Evolutionary conservation across 164 flowering plant genomes (phyloP).

Genomic region (Litsea cubeba): DNA sequence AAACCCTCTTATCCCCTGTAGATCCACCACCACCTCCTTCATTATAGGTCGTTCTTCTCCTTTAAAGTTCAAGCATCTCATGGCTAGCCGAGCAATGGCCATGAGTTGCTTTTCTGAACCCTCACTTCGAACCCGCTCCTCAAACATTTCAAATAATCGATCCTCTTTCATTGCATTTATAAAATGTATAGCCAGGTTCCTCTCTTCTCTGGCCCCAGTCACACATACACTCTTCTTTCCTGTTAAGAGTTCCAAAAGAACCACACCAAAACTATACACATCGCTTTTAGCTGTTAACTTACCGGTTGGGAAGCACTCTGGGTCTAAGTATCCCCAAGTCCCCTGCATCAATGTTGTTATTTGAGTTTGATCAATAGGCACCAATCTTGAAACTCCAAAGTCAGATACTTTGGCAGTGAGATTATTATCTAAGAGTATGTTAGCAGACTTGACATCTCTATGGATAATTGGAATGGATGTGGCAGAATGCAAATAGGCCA

Average conservation of each 20-base stretch:
- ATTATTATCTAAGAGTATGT: slow-evolving; percentile 31
- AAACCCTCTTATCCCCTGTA: not conserved
- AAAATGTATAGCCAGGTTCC: not conserved
- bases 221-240: not conserved
- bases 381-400: slow-evolving; percentile 6
- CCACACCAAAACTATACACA: slow-evolving; percentile 15
- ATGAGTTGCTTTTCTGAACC: too few species aligned
- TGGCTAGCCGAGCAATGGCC: too few species aligned
- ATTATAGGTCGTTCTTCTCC: not conserved
- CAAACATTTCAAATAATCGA: too few species aligned
- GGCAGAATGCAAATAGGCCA: slow-evolving; percentile 36
- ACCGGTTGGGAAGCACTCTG: slow-evolving; percentile 6
- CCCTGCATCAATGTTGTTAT: slow-evolving; percentile 11
- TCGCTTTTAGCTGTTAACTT: slow-evolving; percentile 11
- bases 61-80: slow-evolving; percentile 1
- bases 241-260: slow-evolving; percentile 9
- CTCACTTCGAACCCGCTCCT: too few species aligned
- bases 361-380: slow-evolving; percentile 2
- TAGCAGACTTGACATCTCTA: slow-evolving; percentile 36
- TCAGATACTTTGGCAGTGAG: slow-evolving; percentile 36
- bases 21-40: slow-evolving; percentile 12
- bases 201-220: not conserved
- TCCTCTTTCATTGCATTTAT: not conserved
- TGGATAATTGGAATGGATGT: slow-evolving; percentile 38
- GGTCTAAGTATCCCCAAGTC: slow-evolving; percentile 11